These are phyloP conservation scores for Penicillium paradoxum DNA, from an alignment of 495 filamentous ascomycete genomes.

Conservation along the genomic window DNA sequence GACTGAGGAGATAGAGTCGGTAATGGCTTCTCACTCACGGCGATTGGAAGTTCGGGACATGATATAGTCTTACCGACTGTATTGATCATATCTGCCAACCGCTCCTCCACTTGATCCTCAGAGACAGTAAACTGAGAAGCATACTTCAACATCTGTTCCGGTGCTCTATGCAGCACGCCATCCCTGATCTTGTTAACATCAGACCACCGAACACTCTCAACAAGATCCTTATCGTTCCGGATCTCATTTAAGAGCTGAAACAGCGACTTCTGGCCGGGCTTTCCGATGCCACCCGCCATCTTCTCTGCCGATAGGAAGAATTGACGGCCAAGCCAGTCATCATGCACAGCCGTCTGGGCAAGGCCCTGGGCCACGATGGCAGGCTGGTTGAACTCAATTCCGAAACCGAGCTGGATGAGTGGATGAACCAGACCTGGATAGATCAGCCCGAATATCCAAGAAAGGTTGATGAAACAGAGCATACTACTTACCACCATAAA, in stretches of 20 bases:
- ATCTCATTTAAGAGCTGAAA: conserved; percentile 57
- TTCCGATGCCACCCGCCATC: conserved; percentile 31
- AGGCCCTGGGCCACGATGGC: conserved; percentile 77
- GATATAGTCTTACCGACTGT: conserved; percentile 39
- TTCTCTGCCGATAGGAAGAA: conserved; percentile 53
- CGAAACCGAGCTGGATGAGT: conserved; percentile 80
- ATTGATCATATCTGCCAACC: conserved; percentile 73
- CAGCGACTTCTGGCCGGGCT: conserved; percentile 44
- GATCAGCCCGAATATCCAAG: not conserved
- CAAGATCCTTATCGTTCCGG: conserved; percentile 49
- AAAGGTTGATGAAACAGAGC: not conserved
- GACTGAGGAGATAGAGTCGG: conserved; percentile 20
- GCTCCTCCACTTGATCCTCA: conserved; percentile 59
- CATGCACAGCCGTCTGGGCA: conserved; percentile 66
- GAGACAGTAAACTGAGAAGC: conserved; percentile 56
- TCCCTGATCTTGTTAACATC: conserved; percentile 64
- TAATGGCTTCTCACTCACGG: not conserved
- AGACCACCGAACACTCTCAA: conserved; percentile 38
- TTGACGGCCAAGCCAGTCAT: conserved; percentile 39
- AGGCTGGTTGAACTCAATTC: conserved; percentile 73
- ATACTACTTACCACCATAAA: conserved; percentile 47
- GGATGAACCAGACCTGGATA: conserved; percentile 66
- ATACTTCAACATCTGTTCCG: conserved; percentile 56
- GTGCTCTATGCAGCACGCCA: conserved; percentile 57
- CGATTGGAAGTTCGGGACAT: not conserved